Evolutionary conservation across 2,329 filamentous ascomycete species (phyloP), one percentile per base, ranked within the genome.

Genomic region (Lizonia empirigonia): DNA sequence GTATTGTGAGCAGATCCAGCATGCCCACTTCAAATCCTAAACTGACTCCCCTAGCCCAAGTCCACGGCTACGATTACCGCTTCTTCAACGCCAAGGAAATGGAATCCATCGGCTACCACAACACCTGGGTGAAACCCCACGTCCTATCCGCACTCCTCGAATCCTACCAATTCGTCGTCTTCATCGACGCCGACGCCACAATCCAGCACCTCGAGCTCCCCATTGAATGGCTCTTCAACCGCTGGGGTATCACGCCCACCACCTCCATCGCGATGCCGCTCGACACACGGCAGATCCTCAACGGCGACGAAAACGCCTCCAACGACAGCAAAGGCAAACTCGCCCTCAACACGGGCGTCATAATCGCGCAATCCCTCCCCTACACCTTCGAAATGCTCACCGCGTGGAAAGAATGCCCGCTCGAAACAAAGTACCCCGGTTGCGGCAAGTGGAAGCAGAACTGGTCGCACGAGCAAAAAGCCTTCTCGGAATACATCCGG

Each of bases 211-310:
- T 74, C 1, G 69, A 78, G 26, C 59, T 80, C 1, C 77, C 78
- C 2, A 50, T 79, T 13, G 78, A 80, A 63, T 80, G 76, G 74
- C 70, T 80, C 6, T 71, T 80, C 59, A 78, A 77, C 58, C 70
- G 75, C 32, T 80, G 78, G 78, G 70, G 75, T 45, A 67, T 79
- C 38, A 69, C 64, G 8, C 53, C 63, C 0, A 59, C 72, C 2
- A 78, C 75, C 0, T 70, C 75, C 8, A 60, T 80, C 34, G 70
- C 76, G 5, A 70, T 78, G 66, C 71, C 77, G 2, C 55, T 69
- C 33, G 77, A 79, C 35, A 53, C 56, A 3, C 38, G 53, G 1
- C 48, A 62, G n/a, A 27, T 47, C 1, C 33, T 56, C 12, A 45
- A 53, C 9, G 56, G 54, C 38, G 46, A 58, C 34, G 34, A 44